Conservation (phyloP, 257 asterid species). For the Solanum gandarillasii region DNA sequence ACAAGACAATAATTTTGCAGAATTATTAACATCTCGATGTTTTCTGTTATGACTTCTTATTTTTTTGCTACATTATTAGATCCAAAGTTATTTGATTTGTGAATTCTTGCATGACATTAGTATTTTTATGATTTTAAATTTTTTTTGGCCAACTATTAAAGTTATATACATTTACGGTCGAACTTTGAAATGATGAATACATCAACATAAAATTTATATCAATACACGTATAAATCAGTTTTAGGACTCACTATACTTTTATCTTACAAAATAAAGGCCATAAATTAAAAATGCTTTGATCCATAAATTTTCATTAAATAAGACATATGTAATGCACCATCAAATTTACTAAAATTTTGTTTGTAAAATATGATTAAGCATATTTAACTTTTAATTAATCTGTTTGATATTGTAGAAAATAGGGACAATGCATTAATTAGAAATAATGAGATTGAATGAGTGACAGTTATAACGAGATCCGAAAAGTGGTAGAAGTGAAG, state of each 20-base stretch:
- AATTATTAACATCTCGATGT: not conserved
- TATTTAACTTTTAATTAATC: no score
- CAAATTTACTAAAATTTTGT: not conserved
- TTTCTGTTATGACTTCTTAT: not conserved
- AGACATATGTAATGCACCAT: not conserved
- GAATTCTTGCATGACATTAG: not conserved
- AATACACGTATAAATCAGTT: no score
- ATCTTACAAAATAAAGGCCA: not conserved
- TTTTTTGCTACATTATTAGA: not conserved
- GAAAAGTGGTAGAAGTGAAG: not conserved
- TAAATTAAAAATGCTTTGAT: not conserved
- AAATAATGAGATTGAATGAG: not conserved
- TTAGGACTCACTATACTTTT: no score
- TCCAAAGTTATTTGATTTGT: not conserved
- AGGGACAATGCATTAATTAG: not conserved
- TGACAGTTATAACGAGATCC: constrained; percentile 1
- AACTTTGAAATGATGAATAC: not conserved
- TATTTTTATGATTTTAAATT: rapidly evolving
- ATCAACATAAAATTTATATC: no score
- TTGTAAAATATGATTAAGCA: not conserved
- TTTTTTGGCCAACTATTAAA: not conserved
- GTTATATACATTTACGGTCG: not conserved
- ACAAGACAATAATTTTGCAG: not conserved
- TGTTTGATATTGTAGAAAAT: not conserved
- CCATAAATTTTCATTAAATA: not conserved